Evolutionary conservation across 345 rosid genomes (phyloP).

Genomic region (Lumnitzera racemosa): DNA sequence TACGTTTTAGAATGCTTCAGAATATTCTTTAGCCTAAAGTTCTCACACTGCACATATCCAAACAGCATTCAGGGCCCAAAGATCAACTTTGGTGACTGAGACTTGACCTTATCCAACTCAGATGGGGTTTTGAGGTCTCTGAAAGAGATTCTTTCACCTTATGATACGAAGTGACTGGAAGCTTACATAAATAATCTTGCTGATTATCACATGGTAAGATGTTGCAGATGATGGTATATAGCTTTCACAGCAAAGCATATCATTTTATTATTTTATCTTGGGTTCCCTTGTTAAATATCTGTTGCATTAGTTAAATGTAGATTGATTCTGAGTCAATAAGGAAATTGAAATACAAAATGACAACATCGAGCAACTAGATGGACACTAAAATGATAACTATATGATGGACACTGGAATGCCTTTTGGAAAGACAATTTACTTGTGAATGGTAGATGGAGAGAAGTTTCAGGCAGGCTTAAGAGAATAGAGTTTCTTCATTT

Average conservation of each 20-base stretch:
- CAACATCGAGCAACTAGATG: no score
- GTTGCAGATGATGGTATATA: not conserved
- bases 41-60: conserved; percentile 12
- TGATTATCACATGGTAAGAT: conserved; percentile 63
- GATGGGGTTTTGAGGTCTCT: conserved; percentile 47
- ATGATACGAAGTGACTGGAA: conserved; percentile 61
- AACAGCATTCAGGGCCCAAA: conserved; percentile 81
- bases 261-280: no score
- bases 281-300: no score
- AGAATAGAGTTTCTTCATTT: no score
- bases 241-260: not conserved
- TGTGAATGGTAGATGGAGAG: no score
- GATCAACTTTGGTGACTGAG: conserved; percentile 46
- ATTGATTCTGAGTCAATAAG: no score
- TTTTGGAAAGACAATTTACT: no score
- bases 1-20: conserved; percentile 6
- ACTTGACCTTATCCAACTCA: conserved; percentile 23
- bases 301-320: no score
- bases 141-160: conserved; percentile 40
- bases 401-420: no score
- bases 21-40: not conserved
- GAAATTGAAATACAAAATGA: no score
- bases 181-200: conserved; percentile 59
- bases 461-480: no score
- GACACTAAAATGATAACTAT: no score